These are phyloP conservation scores for Acrodontium crateriforme DNA, from an alignment of 2,329 filamentous ascomycete species.

Conservation along the genomic window DNA sequence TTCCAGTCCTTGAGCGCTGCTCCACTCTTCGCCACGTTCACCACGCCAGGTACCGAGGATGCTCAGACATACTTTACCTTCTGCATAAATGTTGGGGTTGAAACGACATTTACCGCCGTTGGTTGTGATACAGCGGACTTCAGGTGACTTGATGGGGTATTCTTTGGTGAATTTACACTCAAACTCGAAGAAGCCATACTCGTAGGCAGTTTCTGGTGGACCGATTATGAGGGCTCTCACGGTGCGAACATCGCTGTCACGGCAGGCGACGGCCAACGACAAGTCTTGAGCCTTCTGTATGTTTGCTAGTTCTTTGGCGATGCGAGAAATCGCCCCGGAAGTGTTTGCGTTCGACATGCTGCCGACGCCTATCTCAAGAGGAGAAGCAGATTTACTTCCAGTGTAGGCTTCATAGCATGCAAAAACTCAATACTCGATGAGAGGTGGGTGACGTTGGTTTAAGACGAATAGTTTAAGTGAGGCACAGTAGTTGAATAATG, in stretches of 20 bases:
- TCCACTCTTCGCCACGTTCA: constrained; percentile 42
- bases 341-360: constrained; percentile 16
- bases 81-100: constrained; percentile 47
- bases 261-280: constrained; percentile 75
- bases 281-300: constrained; percentile 74
- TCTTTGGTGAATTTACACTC: constrained; percentile 36
- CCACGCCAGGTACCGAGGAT: constrained; percentile 47
- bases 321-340: constrained; percentile 15
- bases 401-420: too few species aligned
- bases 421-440: too few species aligned
- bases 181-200: constrained; percentile 44
- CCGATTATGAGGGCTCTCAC: constrained; percentile 47
- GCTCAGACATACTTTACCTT: constrained; percentile 45
- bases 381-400: neutral
- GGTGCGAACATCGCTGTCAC: constrained; percentile 77
- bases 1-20: constrained; percentile 35
- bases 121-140: constrained; percentile 40
- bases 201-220: constrained; percentile 44
- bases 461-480: too few species aligned
- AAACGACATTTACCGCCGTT: constrained; percentile 36
- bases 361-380: neutral
- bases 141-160: constrained; percentile 37
- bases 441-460: too few species aligned
- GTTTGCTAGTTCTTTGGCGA: constrained; percentile 62
- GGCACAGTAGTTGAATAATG: too few species aligned